Evolutionary conservation across 2,329 filamentous ascomycete genomes (phyloP), one percentile per base, ranked within the genome.

Genomic region (Verticillium albo-atrum): DNA sequence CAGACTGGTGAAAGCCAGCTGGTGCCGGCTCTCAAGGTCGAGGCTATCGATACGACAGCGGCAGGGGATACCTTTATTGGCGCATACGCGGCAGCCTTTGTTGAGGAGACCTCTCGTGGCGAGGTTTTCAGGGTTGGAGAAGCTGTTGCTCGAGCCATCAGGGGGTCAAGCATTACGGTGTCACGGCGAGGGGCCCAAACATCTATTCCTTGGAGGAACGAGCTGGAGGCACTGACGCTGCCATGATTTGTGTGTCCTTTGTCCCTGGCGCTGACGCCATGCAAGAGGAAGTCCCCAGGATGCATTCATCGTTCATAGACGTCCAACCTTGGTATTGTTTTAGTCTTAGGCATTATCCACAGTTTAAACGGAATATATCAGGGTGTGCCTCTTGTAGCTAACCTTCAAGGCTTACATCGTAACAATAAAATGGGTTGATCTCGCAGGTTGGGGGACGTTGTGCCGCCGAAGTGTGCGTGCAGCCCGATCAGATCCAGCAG

Each of bases 1-100:
- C 71, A 73, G 53, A 75, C 71, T 30, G 74, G 75, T 30, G 69
- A 71, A 12, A 72, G 71, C 2, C 63, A 74, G 64, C 70, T 79
- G 27, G 71, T 87, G 52, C 69, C 63, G 32, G 67, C 61, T 37
- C 78, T 72, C 65, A 68, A 75, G 6, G 78, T 88, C n/a, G 26
- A 58, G 7, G 89, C 91, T 1, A 79, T 91, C 1, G 89, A 92
- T 70, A 92, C 89, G 1, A 92, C 89, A 7, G 89, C 85, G 2
- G 89, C 89, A 10, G 89, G 89, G 0, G 89, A 92, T 71, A 90
- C 89, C 0, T 91, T 91, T 69, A 86, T 89, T 2, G 89, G 89
- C 2, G 87, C 82, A 1, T 90, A 90, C 71, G 85, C 87, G 1
- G 82, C 88, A 27, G 52, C 52, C 10, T 54, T 54, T n/a, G 52